Evolutionary conservation across 2,329 filamentous ascomycete species (phyloP), one percentile per base, ranked within the genome.

Genomic region (Colletotrichum siamense): DNA sequence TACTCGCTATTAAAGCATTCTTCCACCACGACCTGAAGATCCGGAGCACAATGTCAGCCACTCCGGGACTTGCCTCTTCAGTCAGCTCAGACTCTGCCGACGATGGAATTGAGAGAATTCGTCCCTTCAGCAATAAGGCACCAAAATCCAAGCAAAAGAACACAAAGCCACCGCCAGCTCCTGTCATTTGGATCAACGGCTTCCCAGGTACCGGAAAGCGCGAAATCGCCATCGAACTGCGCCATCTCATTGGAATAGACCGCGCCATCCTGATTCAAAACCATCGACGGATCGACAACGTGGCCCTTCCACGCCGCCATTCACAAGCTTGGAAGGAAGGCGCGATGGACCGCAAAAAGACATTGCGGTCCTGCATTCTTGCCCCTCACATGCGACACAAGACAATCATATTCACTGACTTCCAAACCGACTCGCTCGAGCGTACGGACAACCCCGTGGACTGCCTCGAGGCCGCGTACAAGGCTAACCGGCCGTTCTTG

Each of bases 21-120:
- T 44, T n/a, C 39, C 18, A 10, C 8, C 18, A n/a, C 39, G 2
- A n/a, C 18, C 39, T 10, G 8, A n/a, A 44, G 18, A 18, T 44
- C 39, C 18, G n/a, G 2, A n/a, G 18, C 39, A 22, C 10, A 9
- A 49, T 49, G 44, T 49, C 6, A 13, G n/a, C 44, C n/a, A 13
- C 10, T 5, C 5, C 44, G 13, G 44, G 15, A 4, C 10, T 16
- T 22, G n/a, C 44, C 44, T 22, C n/a, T 13, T 22, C 44, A 7
- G 44, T 22, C 44, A 49, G 44, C 44, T 13, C 44, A 22, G 6
- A 0, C 9, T 13, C 9, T 22, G 9, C 1, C 10, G n/a, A 5
- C 10, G 10, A 22, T 0, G 44, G 8, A 49, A 49, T 12, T 13
- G 0, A 3, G 15, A 0, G 6, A 16, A 7, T 22, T 16, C 0